phyloP scores from a whole-genome alignment of 495 filamentous ascomycete species.

The Bacidia rubella region DNA sequence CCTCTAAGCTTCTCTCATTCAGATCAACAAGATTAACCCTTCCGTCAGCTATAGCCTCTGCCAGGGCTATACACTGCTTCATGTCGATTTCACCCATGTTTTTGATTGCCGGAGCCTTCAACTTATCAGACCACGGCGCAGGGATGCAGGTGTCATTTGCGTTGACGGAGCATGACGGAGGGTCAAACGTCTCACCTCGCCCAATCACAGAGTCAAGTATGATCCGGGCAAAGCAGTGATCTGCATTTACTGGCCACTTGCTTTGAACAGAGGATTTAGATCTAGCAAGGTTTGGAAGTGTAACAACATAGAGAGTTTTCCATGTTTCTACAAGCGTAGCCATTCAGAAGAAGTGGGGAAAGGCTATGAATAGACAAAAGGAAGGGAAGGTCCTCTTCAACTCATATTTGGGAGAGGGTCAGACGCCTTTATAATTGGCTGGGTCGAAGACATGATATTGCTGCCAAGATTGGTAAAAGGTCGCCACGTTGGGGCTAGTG shows the following conservation, averaged over 20 bases:
- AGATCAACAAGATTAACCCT: conserved; percentile 16
- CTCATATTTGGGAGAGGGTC: too few relatives aligned
- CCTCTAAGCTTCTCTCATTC: conserved; percentile 19
- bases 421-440: too few relatives aligned
- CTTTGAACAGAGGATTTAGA: conserved; percentile 14
- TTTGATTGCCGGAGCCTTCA: conserved; percentile 13
- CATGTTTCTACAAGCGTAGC: conserved; percentile 3
- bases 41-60: conserved; percentile 19
- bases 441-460: not conserved
- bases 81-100: conserved; percentile 23
- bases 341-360: not conserved
- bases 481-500: not conserved
- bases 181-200: conserved; percentile 5
- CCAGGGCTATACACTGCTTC: conserved; percentile 17
- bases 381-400: too few relatives aligned
- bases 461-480: not conserved
- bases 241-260: conserved; percentile 23
- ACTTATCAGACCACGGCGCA: conserved; percentile 6
- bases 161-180: not conserved
- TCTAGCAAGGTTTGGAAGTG: conserved; percentile 12
- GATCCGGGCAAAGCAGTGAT: conserved; percentile 29
- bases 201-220: conserved; percentile 25
- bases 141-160: not conserved
- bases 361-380: not conserved
- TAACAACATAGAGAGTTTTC: conserved; percentile 8